A percentile compares a stretch with the other conserved stretches of the same genome.
phyloP scores from a whole-genome alignment of 2,329 filamentous ascomycete species.

The Rhynchosporium secalis region DNA sequence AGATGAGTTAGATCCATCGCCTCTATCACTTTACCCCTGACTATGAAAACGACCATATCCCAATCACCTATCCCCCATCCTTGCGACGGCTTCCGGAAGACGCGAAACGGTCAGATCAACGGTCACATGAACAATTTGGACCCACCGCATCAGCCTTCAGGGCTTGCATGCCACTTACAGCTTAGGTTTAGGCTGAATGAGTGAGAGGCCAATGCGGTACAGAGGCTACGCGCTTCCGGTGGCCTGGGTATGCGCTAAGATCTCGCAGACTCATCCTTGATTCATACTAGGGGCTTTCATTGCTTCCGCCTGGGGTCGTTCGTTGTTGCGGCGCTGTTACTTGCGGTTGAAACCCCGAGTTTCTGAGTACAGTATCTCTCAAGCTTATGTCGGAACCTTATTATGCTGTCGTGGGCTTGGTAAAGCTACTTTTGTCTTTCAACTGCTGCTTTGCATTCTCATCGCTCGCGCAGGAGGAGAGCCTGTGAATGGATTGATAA shows the following conservation, averaged over 20 bases:
- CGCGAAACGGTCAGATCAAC: not conserved
- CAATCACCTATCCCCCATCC: not conserved
- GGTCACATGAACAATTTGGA: not conserved
- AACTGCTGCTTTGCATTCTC: not conserved
- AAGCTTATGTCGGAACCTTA: too few species aligned
- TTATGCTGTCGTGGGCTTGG: too few species aligned
- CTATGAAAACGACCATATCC: not conserved
- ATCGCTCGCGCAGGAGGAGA: not conserved
- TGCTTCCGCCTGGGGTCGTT: not conserved
- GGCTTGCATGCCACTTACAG: too few species aligned
- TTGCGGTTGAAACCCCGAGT: too few species aligned
- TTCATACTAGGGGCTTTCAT: not conserved
- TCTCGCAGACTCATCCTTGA: not conserved
- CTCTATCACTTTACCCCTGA: not conserved
- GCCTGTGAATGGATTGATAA: not conserved
- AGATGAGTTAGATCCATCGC: not conserved
- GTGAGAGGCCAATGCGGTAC: not conserved
- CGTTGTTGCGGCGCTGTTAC: too few species aligned
- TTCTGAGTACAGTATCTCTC: too few species aligned
- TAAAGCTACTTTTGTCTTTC: too few species aligned
- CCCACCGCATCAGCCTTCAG: not conserved
- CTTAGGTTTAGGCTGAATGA: too few species aligned
- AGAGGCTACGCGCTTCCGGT: slow-evolving; percentile 1
- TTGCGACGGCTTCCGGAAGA: slow-evolving; percentile 3
- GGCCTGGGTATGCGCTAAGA: slow-evolving; percentile 5